These are phyloP conservation scores for Colletotrichum euphorbiae DNA, from an alignment of 2,329 filamentous ascomycete species.

Conservation along the genomic window DNA sequence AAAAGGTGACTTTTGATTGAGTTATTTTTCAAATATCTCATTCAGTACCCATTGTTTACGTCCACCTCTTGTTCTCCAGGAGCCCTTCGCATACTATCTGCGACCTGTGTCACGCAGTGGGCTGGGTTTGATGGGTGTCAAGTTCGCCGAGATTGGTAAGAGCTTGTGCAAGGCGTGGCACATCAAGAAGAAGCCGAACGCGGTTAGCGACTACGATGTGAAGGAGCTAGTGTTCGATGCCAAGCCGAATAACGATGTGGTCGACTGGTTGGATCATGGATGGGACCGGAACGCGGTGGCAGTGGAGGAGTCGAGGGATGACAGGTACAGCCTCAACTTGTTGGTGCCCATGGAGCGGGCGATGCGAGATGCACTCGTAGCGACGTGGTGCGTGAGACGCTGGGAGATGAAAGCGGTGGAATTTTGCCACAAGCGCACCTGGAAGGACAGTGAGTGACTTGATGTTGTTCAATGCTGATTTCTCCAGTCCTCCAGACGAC, in stretches of 20 bases:
- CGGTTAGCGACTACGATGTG: constrained; percentile 40
- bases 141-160: constrained; percentile 19
- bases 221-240: constrained; percentile 47
- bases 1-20: too few relatives aligned
- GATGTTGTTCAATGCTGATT: too few relatives aligned
- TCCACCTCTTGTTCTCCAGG: constrained; percentile 43
- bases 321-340: constrained; percentile 47
- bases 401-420: constrained; percentile 49
- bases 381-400: constrained; percentile 50
- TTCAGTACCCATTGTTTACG: too few relatives aligned
- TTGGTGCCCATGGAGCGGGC: constrained; percentile 46
- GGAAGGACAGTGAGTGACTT: constrained; percentile 29
- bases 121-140: constrained; percentile 15
- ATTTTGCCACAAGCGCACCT: constrained; percentile 22
- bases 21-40: too few relatives aligned
- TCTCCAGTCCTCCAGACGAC: too few relatives aligned
- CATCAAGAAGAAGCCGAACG: constrained; percentile 10
- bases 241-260: constrained; percentile 42
- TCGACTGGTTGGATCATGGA: constrained; percentile 53
- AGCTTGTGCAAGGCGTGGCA: constrained; percentile 41
- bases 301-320: constrained; percentile 48
- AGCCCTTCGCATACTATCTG: constrained; percentile 48
- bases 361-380: constrained; percentile 50
- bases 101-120: constrained; percentile 19
- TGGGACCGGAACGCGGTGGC: constrained; percentile 43